Evolutionary conservation across 2,329 filamentous ascomycete genomes (phyloP), one percentile per base, ranked within the genome.

Genomic region (Colletotrichum graminicola): DNA sequence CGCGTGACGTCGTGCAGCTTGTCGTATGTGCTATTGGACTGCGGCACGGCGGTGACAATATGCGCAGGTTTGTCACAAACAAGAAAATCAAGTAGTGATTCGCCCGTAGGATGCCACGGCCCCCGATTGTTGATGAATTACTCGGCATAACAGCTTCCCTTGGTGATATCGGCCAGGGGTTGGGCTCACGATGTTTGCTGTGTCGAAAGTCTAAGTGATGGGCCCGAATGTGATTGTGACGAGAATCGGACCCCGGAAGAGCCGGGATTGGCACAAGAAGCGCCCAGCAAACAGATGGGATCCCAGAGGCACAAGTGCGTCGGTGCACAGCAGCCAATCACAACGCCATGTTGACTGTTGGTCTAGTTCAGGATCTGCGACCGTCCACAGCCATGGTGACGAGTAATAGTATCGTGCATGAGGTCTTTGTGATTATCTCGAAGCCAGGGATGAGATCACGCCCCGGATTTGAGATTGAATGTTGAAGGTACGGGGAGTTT

Each of bases 191-290:
- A 63, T 68, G 59, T 26, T 29, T 41, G 43, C 47, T 55, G 45
- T 32, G 47, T 29, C 18, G n/a, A 45, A 21, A 36, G 47, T 62
- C 55, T 36, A 62, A 51, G 65, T 64, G 56, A 72, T 62, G 67
- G 67, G 61, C n/a, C 43, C 34, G 26, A 57, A 55, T 72, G 66
- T 72, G 70, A 72, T 71, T 39, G 70, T 71, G 70, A 72, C n/a
- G 41, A 29, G 18, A 45, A 51, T 32, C 47, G 36, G 55, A 47
- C 67, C 60, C 61, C 47, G 36, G 60, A 36, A 43, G 49, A 26
- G 61, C 61, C 55, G 66, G 70, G 70, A 72, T 72, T 72, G 70
- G 70, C 56, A 72, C 61, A 34, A 49, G 70, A 71, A 72, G 70
- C 70, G 70, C 70, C 70, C 61, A 72, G 68, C 43, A 45, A 47